phyloP scores from a whole-genome alignment of 768 basidiomycete species.

The Mycena alexandri region DNA sequence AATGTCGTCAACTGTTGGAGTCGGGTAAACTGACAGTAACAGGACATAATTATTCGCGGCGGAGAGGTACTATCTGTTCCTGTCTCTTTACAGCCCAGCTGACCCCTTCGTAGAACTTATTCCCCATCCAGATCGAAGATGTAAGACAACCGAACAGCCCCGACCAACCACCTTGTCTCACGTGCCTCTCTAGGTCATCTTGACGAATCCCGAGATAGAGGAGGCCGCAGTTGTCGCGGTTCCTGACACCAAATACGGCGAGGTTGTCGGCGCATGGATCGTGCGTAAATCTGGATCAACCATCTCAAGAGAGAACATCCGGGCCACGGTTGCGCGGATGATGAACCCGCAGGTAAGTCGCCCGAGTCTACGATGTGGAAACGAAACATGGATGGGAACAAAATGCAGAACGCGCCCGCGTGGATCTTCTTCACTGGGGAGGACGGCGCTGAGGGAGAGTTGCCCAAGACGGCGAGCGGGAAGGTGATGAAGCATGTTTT shows the following conservation, averaged over 20 bases:
- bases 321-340: constrained; percentile 61
- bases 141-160: constrained; percentile 58
- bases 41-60: constrained; percentile 90
- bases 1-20: neutral
- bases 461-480: constrained; percentile 90
- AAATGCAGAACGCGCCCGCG: constrained; percentile 75
- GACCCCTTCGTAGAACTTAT: constrained; percentile 70
- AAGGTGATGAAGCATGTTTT: constrained; percentile 89
- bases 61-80: constrained; percentile 69
- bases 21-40: neutral
- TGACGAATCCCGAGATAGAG: constrained; percentile 52
- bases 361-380: neutral
- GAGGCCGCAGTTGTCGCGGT: constrained; percentile 85
- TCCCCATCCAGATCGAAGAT: constrained; percentile 90
- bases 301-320: constrained; percentile 65
- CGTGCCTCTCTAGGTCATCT: constrained; percentile 18
- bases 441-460: constrained; percentile 65
- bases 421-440: constrained; percentile 91
- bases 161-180: neutral
- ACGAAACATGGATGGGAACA: neutral
- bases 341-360: constrained; percentile 85
- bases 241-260: constrained; percentile 75
- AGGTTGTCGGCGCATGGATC: constrained; percentile 87
- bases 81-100: constrained; percentile 24
- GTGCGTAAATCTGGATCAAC: constrained; percentile 59